Evolutionary conservation across 2,329 filamentous ascomycete genomes (phyloP).

Genomic region (Aspergillus tubingensis): DNA sequence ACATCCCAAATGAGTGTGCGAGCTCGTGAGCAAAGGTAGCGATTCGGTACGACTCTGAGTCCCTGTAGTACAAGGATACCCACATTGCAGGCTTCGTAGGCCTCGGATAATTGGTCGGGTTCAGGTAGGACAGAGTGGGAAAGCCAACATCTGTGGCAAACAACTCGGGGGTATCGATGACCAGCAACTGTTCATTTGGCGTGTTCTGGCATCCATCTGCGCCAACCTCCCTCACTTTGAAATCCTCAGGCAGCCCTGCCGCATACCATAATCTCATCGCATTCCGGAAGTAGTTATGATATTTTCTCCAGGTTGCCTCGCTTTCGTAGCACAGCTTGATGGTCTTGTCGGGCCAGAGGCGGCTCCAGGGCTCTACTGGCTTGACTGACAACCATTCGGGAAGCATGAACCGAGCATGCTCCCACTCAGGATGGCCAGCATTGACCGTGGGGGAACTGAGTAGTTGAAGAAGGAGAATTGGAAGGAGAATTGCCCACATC

Average conservation of each 20-base stretch:
- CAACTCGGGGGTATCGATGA: neutral
- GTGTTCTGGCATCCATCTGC: neutral
- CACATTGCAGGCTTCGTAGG: too few relatives aligned
- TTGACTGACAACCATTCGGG: neutral
- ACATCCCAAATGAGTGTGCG: conserved; percentile 15
- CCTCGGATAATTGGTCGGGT: too few relatives aligned
- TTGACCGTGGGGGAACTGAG: neutral
- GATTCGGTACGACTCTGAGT: neutral
- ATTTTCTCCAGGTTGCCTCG: neutral
- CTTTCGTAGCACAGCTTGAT: conserved; percentile 5
- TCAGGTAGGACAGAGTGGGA: too few relatives aligned
- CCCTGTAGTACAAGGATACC: neutral
- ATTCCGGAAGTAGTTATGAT: neutral
- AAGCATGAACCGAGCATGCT: neutral
- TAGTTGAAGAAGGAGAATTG: neutral
- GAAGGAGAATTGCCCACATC: neutral
- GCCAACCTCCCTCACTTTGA: neutral
- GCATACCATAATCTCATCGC: conserved; percentile 15
- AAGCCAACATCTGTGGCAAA: neutral
- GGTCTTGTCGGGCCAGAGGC: conserved; percentile 1
- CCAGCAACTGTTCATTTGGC: neutral
- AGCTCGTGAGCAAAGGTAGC: conserved; percentile 14
- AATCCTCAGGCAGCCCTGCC: conserved; percentile 5
- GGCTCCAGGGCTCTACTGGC: neutral
- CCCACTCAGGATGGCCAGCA: conserved; percentile 8